Percentiles rank a stretch among this genome's conserved stretches.
phyloP scores from a whole-genome alignment of 176 grass and related monocot genomes.

The Aechmea fasciata region DNA sequence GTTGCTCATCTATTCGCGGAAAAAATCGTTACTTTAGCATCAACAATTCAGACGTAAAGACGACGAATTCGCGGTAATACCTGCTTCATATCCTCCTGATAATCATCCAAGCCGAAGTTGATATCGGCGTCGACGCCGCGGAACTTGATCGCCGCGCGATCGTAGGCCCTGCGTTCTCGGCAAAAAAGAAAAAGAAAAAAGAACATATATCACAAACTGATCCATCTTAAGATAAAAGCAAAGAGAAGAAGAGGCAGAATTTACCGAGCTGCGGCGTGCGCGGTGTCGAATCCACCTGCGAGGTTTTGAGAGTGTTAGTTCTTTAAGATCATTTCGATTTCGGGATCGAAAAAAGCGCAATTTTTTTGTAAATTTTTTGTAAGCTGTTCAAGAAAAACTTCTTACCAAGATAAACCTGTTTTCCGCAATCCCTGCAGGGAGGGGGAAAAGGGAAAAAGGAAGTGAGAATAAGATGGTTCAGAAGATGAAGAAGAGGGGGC shows the following conservation, averaged over 20 bases:
- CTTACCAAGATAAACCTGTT: conserved; percentile 99
- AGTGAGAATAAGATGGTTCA: conserved; percentile 35
- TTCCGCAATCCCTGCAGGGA: conserved; percentile 89
- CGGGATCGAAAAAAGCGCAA: not conserved
- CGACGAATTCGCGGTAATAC: conserved; percentile 4
- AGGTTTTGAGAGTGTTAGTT: not conserved
- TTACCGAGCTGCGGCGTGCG: conserved; percentile 89
- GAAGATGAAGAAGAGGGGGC: conserved; percentile 16
- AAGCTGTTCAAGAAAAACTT: conserved; percentile 38
- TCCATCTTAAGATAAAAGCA: not conserved
- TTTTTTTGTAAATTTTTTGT: conserved; percentile 32
- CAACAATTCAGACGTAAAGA: not conserved
- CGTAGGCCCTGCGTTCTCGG: conserved; percentile 55
- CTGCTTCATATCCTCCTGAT: conserved; percentile 94
- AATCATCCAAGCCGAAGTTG: conserved; percentile 89
- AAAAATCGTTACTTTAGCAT: not conserved
- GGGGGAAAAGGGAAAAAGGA: not conserved
- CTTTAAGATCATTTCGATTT: conserved; percentile 11
- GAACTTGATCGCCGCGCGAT: conserved; percentile 96
- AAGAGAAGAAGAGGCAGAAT: not conserved
- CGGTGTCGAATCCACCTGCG: conserved; percentile 97
- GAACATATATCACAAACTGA: conserved; percentile 1
- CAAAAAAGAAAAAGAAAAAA: not conserved
- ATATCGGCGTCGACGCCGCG: conserved; percentile 88
- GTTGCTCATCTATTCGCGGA: conserved; percentile 46